Base-by-base conservation (phyloP, 257 asterid genomes). In the Solanum clarkiae region DNA sequence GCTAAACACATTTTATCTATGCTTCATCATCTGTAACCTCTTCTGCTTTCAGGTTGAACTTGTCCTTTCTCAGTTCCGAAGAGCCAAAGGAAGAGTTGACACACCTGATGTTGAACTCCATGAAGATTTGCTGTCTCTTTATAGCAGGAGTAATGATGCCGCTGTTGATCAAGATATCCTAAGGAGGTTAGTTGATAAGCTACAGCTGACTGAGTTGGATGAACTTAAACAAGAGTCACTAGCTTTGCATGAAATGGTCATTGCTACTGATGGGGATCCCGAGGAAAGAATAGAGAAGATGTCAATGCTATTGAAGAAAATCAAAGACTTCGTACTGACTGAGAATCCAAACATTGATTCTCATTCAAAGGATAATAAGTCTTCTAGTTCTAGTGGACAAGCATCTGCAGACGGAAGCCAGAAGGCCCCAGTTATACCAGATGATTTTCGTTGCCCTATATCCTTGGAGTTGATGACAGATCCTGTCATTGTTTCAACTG, bases 401-500 rank as follows among this genome's bases (percentile, higher is more conserved):
- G 59, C 86, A 70, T 86, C 88, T 84, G 79, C 85, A 6, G 94
- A 90, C 51, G 91, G 88, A 86, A 89, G 85, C 84, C 91, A 86
- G 84, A 95, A 87, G 85, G 85, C 90, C 89, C 93, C 94, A 86
- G 89, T 90, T 86, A 92, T 97, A 86, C 99, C 99, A 7, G 98
- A 95, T 80, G 99, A 97, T 90, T 97, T 97, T 82, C 98, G 99
- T 9, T 97, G 99, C 84, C 98, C 99, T 80, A 97, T 95, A 86
- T 95, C 99, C 59, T 90, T 97, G 72, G 99, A 97, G 93, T 90
- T 97, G 88, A 95, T 97, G 98, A 88, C 85, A 86, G 99, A 97
- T 89, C 99, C 99, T 29, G 99, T 97, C 89, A 97, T 97, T 88
- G 98, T 97, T 84, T 94, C 99, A 53, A 97, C 99, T 8, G 99